phyloP scores from a whole-genome alignment of 192 early-diverging fungal genomes.

The Phycomyces blakesleeanus region DNA sequence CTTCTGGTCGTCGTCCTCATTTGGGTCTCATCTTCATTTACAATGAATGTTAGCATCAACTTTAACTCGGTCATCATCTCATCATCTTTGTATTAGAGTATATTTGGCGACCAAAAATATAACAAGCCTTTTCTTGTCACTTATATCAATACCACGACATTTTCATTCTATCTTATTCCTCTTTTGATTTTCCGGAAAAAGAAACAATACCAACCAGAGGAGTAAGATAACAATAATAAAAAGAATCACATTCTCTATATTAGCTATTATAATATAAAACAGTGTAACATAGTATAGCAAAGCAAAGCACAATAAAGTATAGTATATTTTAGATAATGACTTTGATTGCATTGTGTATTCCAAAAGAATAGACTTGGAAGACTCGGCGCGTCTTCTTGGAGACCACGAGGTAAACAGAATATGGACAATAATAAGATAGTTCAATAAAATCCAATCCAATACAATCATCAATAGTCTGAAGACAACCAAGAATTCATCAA shows the following conservation, averaged over 20 bases:
- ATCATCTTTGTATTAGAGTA: slow-evolving; percentile 40
- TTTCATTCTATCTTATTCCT: slow-evolving; percentile 66
- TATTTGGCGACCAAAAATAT: slow-evolving; percentile 66
- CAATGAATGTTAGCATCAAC: slow-evolving; percentile 58
- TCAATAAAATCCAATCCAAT: too few relatives aligned
- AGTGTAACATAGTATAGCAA: too few relatives aligned
- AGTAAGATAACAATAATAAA: not conserved
- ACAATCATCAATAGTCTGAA: too few relatives aligned
- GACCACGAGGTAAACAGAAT: not conserved
- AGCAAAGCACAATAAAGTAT: too few relatives aligned
- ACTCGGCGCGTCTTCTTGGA: not conserved
- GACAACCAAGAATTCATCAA: not conserved
- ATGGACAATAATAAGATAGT: not conserved
- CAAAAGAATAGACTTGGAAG: not conserved
- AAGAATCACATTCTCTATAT: too few relatives aligned
- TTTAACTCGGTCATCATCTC: not conserved
- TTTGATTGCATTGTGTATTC: not conserved
- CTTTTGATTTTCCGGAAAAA: slow-evolving; percentile 25
- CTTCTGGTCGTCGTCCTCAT: slow-evolving; percentile 71
- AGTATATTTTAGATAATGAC: too few relatives aligned
- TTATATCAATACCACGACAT: slow-evolving; percentile 72
- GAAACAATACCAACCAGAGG: not conserved
- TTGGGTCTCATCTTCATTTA: slow-evolving; percentile 75
- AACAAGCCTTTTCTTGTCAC: slow-evolving; percentile 77
- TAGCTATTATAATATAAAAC: too few relatives aligned